Percentiles rank a stretch among this genome's conserved stretches.
phyloP scores from a whole-genome alignment of 257 asterid genomes.

The Perilla frutescens region DNA sequence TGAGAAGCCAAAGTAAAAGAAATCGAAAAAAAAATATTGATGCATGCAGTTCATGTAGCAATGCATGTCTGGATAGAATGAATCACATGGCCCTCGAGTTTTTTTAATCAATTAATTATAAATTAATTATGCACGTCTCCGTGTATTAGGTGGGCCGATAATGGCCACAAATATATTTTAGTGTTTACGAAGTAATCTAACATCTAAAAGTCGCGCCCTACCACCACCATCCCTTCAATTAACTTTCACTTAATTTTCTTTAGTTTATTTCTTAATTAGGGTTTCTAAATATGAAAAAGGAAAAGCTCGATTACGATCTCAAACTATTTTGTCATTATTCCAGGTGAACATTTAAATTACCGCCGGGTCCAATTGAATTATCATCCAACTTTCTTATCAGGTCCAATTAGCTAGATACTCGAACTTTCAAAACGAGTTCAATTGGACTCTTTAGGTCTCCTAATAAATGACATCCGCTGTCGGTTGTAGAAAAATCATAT shows the following conservation, averaged over 20 bases:
- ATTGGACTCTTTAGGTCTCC: no score
- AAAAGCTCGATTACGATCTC: no score
- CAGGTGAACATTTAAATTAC: no score
- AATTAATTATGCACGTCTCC: constrained; percentile 39
- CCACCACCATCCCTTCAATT: constrained; percentile 1
- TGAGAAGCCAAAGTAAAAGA: neutral
- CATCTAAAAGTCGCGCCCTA: constrained; percentile 6
- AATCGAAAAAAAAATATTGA: neutral
- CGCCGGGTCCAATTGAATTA: no score
- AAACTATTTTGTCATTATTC: no score
- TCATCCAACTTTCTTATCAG: no score
- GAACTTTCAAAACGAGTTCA: no score
- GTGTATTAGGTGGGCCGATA: constrained; percentile 52
- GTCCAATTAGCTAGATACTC: no score
- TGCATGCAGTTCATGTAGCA: constrained; percentile 1
- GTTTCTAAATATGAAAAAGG: neutral
- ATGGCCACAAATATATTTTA: constrained; percentile 24
- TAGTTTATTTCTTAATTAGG: neutral
- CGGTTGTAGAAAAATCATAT: no score
- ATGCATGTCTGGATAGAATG: constrained; percentile 9
- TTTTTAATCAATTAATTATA: neutral
- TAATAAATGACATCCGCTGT: no score
- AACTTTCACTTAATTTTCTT: constrained; percentile 12
- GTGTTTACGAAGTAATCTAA: constrained; percentile 1
- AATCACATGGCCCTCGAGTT: constrained; percentile 7